Conservation (phyloP, 2,329 filamentous ascomycete genomes). For the Microsporum audouinii region DNA sequence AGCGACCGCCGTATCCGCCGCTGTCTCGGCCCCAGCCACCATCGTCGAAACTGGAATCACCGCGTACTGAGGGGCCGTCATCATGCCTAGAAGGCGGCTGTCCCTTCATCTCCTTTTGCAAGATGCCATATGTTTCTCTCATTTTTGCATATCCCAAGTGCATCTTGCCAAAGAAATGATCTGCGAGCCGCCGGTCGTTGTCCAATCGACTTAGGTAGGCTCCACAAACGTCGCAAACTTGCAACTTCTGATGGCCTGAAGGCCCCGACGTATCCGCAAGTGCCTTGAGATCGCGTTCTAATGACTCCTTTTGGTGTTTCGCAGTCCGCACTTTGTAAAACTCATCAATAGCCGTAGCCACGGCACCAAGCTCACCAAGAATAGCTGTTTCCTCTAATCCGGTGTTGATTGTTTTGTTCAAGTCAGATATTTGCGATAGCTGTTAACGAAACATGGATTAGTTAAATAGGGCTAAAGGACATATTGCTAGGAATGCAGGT, state of each 20-base stretch:
- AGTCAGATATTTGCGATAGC: slow-evolving; percentile 75
- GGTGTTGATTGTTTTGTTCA: slow-evolving; percentile 64
- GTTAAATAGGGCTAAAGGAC: not conserved
- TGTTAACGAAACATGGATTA: slow-evolving; percentile 16
- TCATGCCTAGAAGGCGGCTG: slow-evolving; percentile 49
- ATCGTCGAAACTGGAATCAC: slow-evolving; percentile 42
- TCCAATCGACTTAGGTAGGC: slow-evolving; percentile 86
- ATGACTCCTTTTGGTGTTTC: slow-evolving; percentile 68
- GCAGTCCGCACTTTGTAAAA: slow-evolving; percentile 74
- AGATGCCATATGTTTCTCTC: slow-evolving; percentile 81
- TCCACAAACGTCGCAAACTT: slow-evolving; percentile 97
- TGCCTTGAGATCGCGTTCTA: slow-evolving; percentile 78
- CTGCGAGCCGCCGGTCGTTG: slow-evolving; percentile 84
- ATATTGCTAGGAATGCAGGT: not conserved
- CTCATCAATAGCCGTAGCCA: slow-evolving; percentile 74
- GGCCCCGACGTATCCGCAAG: slow-evolving; percentile 87
- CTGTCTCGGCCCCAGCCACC: slow-evolving; percentile 42
- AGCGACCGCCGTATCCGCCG: slow-evolving; percentile 30
- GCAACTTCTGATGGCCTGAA: slow-evolving; percentile 90
- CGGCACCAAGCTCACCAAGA: slow-evolving; percentile 67
- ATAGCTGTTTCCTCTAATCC: slow-evolving; percentile 78
- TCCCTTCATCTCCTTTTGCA: slow-evolving; percentile 76
- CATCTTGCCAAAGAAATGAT: slow-evolving; percentile 99
- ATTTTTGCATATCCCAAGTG: slow-evolving; percentile 96
- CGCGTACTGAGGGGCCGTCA: slow-evolving; percentile 32